Evolutionary conservation across 768 basidiomycete species (phyloP).

Genomic region (Russula emetica): DNA sequence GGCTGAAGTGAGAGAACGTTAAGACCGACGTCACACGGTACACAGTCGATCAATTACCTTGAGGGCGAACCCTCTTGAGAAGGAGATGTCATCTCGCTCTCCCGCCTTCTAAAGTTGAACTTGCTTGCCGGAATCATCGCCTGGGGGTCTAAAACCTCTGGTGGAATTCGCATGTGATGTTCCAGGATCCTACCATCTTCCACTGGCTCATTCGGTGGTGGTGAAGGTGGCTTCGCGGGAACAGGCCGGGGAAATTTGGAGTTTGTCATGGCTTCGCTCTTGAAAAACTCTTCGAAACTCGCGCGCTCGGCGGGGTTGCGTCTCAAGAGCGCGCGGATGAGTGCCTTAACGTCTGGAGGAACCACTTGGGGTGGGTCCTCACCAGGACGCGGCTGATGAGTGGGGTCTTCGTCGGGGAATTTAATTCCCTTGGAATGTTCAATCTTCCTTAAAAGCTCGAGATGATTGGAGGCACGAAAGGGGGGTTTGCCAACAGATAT

Average conservation of each 20-base stretch:
- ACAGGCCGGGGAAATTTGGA: slow-evolving; percentile 66
- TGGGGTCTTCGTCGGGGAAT: slow-evolving; percentile 88
- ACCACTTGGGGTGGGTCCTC: slow-evolving; percentile 53
- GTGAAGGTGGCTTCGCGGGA: slow-evolving; percentile 34
- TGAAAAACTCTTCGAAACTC: slow-evolving; percentile 90
- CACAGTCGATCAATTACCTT: slow-evolving; percentile 5
- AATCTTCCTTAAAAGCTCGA: slow-evolving; percentile 90
- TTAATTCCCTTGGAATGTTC: slow-evolving; percentile 87
- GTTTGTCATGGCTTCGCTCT: slow-evolving; percentile 68
- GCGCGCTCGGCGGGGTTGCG: slow-evolving; percentile 80
- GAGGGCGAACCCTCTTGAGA: slow-evolving; percentile 14
- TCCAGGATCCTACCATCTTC: slow-evolving; percentile 51
- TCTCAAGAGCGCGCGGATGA: slow-evolving; percentile 81
- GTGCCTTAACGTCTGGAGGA: slow-evolving; percentile 77
- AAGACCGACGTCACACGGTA: not conserved
- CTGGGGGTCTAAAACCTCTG: slow-evolving; percentile 74
- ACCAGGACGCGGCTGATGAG: slow-evolving; percentile 42
- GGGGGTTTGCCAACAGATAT: slow-evolving; percentile 93
- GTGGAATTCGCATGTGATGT: slow-evolving; percentile 68
- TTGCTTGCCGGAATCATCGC: slow-evolving; percentile 81
- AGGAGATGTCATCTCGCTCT: slow-evolving; percentile 16
- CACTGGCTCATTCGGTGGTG: slow-evolving; percentile 29
- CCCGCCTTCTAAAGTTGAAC: slow-evolving; percentile 59
- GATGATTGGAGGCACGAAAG: slow-evolving; percentile 92
- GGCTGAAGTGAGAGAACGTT: not conserved